Evolutionary conservation across 2,329 filamentous ascomycete genomes (phyloP).

Genomic region (Rugonectria rugulosa): DNA sequence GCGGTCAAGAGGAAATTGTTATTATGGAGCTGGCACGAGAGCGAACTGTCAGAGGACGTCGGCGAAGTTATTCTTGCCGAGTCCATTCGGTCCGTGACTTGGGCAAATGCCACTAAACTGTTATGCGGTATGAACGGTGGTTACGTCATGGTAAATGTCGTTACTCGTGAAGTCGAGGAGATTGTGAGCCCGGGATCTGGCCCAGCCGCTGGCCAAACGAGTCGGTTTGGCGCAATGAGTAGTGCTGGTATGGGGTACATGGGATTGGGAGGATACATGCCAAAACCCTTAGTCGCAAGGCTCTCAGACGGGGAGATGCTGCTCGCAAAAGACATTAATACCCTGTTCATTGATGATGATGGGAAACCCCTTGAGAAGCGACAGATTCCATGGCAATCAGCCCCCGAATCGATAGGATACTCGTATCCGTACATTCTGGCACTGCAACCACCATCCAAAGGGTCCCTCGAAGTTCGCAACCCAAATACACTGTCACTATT

Average conservation of each 20-base stretch:
- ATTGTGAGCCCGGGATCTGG: constrained; percentile 80
- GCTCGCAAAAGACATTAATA: constrained; percentile 97
- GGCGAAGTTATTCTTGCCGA: constrained; percentile 82
- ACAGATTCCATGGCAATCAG: constrained; percentile 90
- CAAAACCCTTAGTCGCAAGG: constrained; percentile 85
- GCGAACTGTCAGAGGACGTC: constrained; percentile 79
- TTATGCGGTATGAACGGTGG: constrained; percentile 91
- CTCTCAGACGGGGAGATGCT: constrained; percentile 85
- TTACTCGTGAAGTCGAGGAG: constrained; percentile 76
- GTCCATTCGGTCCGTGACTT: constrained; percentile 86
- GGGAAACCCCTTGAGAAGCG: constrained; percentile 83
- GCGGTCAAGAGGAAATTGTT: constrained; percentile 90
- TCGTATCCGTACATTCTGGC: constrained; percentile 96
- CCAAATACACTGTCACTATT: constrained; percentile 90
- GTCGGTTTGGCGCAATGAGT: constrained; percentile 82
- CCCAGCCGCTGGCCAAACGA: constrained; percentile 68
- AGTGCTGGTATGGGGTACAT: constrained; percentile 95
- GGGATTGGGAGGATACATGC: constrained; percentile 89
- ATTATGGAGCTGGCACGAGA: constrained; percentile 96
- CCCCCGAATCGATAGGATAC: constrained; percentile 92
- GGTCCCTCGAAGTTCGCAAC: constrained; percentile 88
- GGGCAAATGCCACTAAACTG: constrained; percentile 86
- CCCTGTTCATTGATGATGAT: constrained; percentile 85
- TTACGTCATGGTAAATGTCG: constrained; percentile 87
- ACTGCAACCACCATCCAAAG: constrained; percentile 82